Evolutionary conservation across 768 basidiomycete genomes (phyloP).

Genomic region (Cystobasidium tubakii): DNA sequence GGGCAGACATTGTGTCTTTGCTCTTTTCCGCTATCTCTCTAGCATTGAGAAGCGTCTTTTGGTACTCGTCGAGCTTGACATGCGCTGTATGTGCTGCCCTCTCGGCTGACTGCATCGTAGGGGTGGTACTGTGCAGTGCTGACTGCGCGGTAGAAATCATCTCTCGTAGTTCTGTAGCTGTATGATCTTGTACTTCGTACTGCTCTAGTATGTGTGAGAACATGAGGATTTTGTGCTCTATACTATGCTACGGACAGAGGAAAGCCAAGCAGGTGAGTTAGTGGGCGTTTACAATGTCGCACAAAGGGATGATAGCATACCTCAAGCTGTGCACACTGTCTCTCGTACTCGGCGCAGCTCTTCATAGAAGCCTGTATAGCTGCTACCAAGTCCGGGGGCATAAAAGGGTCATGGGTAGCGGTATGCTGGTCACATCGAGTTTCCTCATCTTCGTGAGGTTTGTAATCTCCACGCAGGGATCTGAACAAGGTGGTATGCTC

Average conservation of each 20-base stretch:
- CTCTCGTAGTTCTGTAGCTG: conserved; percentile 26
- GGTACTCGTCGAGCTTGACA: neutral
- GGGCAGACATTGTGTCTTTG: conserved; percentile 7
- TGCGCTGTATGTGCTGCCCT: neutral
- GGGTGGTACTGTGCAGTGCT: neutral
- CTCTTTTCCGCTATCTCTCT: neutral
- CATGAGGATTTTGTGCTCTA: conserved; percentile 34
- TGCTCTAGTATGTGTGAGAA: conserved; percentile 22
- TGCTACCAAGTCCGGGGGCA: conserved; percentile 5
- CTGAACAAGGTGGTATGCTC: neutral
- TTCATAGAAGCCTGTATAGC: neutral
- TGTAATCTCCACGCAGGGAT: conserved; percentile 1
- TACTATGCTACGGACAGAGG: conserved; percentile 8
- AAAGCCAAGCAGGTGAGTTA: too few relatives aligned
- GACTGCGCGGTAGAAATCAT: neutral
- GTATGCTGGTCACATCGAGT: neutral
- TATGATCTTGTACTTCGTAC: conserved; percentile 26
- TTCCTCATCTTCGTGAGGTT: neutral
- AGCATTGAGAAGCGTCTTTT: neutral
- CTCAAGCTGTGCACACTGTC: conserved; percentile 31
- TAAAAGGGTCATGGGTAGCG: neutral
- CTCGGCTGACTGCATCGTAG: neutral
- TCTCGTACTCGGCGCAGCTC: conserved; percentile 26
- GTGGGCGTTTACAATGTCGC: too few relatives aligned
- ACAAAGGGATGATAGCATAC: neutral